Conservation (phyloP, 2,329 filamentous ascomycete species). For the Fusarium subglutinans region DNA sequence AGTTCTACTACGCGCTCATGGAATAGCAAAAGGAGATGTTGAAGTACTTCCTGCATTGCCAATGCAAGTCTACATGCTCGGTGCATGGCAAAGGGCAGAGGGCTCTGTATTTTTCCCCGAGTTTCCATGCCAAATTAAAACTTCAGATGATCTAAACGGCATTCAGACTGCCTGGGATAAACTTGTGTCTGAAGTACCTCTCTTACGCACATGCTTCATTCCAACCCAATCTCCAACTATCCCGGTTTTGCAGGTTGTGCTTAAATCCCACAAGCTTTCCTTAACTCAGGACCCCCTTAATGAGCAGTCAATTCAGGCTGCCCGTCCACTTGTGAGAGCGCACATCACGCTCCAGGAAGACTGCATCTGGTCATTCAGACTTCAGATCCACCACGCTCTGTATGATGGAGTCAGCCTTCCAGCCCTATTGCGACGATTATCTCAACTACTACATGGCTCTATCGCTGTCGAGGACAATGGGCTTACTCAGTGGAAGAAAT, state of each 20-base stretch:
- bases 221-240: slow-evolving; percentile 55
- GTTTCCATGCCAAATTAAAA: slow-evolving; percentile 69
- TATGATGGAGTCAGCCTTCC: slow-evolving; percentile 88
- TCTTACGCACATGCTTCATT: slow-evolving; percentile 75
- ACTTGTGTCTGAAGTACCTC: slow-evolving; percentile 64
- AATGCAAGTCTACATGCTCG: slow-evolving; percentile 84
- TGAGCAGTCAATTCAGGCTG: not conserved
- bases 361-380: slow-evolving; percentile 50
- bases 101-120: slow-evolving; percentile 77
- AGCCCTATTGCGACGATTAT: slow-evolving; percentile 60
- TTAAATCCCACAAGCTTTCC: slow-evolving; percentile 43
- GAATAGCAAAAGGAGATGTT: slow-evolving; percentile 56
- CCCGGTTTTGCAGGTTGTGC: slow-evolving; percentile 72
- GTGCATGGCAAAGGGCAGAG: slow-evolving; percentile 74
- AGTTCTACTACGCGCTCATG: slow-evolving; percentile 50
- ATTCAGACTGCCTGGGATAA: slow-evolving; percentile 69
- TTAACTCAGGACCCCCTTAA: not conserved
- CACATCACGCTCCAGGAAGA: slow-evolving; percentile 8
- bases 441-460: slow-evolving; percentile 15
- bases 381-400: slow-evolving; percentile 83
- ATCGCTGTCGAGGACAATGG: not conserved
- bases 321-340: slow-evolving; percentile 26
- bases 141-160: slow-evolving; percentile 46
- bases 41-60: slow-evolving; percentile 76
- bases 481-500: slow-evolving; percentile 42